Base-by-base conservation (phyloP, 2,329 filamentous ascomycete species). In the Clonostachys solani region DNA sequence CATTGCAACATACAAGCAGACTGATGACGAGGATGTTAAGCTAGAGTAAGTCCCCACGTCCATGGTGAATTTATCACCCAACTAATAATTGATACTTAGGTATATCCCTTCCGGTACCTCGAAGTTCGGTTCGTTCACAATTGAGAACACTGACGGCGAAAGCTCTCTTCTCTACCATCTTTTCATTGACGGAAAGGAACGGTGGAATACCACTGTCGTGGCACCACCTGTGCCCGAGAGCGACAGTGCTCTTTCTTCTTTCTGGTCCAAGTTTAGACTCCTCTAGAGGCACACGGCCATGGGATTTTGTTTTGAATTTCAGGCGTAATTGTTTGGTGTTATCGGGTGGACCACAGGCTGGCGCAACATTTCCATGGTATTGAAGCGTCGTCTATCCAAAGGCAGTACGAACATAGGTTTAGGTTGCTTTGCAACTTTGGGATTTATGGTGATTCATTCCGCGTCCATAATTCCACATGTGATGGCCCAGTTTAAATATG, bases 131-230 rank as follows among this genome's bases (percentile, higher is more conserved):
- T 81, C 66, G 3, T 67, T 69, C 46, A 88, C 89, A 18, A 91
- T 99, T 51, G 83, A 85, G 50, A 83, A 82, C 47, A 77, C 81
- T 5, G 73, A 78, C 3, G 75, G 78, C 10, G 78, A 78, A 38
- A 92, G 87, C 59, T 78, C 85, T 38, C 71, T 99, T 35, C 85
- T 84, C 42, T 97, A 96, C 60, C 79, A 82, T 5, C 71, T 96
- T 3, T 96, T 87, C 61, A 77, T 96, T 16, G 87, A 96, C 62
- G 92, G 91, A 3, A 68, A 80, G 40, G 85, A 92, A 62, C 76
- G 75, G 2, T 97, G 92, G 92, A 69, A 76, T 0, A 57, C 82
- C 3, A 57, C 81, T 12, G 72, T 75, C 1, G 74, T 34, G 18
- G 12, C 19, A 17, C 17, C 45, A 6, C 40, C 42, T 23, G 5